Evolutionary conservation across 2,329 filamentous ascomycete species (phyloP).

Genomic region (Colletotrichum cuscutae): DNA sequence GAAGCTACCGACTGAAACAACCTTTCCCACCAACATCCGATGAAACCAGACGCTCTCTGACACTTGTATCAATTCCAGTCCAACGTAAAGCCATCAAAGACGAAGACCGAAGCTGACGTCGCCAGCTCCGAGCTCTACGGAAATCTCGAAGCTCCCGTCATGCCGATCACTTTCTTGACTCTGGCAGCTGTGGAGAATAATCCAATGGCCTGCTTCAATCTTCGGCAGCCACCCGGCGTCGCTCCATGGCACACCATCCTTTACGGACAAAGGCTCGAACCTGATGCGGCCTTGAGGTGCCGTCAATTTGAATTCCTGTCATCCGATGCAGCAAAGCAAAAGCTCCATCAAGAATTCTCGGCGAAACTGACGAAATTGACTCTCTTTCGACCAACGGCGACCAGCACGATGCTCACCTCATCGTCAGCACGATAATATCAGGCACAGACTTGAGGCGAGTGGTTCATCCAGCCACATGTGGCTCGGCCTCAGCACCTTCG

Average conservation of each 20-base stretch:
- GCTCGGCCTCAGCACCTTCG: not conserved
- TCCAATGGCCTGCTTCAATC: not conserved
- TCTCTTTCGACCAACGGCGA: not conserved
- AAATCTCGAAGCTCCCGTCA: not conserved
- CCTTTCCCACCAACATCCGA: slow-evolving; percentile 8
- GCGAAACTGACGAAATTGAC: not conserved
- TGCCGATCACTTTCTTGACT: not conserved
- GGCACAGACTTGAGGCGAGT: not conserved
- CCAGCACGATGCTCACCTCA: not conserved
- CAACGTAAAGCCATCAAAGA: not conserved
- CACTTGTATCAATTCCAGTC: not conserved
- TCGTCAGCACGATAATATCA: not conserved
- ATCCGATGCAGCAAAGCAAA: not conserved
- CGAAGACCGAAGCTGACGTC: not conserved
- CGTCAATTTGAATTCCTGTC: not conserved
- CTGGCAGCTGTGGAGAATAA: not conserved
- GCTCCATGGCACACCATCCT: not conserved
- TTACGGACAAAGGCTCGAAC: not conserved
- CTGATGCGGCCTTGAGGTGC: not conserved
- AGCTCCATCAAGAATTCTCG: not conserved
- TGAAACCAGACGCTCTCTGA: slow-evolving; percentile 22
- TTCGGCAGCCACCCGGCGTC: not conserved
- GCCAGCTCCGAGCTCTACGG: not conserved
- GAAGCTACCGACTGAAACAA: slow-evolving; percentile 10
- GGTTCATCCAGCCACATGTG: not conserved